Evolutionary conservation across 2,329 filamentous ascomycete species (phyloP), one percentile per base, ranked within the genome.

Genomic region (Cytospora piceae): DNA sequence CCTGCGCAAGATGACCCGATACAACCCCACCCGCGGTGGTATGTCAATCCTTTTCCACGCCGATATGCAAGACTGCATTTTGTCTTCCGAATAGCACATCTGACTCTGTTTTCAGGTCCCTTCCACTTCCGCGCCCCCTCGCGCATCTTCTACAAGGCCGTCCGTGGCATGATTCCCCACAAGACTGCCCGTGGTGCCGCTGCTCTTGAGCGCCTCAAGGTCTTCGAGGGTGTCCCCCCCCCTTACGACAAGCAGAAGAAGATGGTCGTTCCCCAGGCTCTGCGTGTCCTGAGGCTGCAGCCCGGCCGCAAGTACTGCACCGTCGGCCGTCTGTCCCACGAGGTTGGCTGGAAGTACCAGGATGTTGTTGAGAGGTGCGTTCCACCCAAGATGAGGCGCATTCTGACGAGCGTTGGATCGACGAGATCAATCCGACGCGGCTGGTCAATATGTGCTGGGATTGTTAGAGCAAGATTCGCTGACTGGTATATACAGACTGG

Each of bases 311-410:
- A 99, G 90, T 99, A 96, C 92, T 99, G 95, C 92, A 96, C 94
- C 73, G 94, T 99, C 75, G 95, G 95, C 76, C 90, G 95, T 84
- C 87, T 99, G 79, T 95, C 92, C 83, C 94, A 97, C 84, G 95
- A 99, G 87, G 95, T 98, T 79, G 95, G 95, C 85, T 99, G 95
- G 95, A 99, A 99, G 87, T 98, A 99, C 91, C 92, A 97, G 88
- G 94, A 97, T 81, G 94, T 99, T 79, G 95, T 99, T 85, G 91
- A 90, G 78, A 93, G 92, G 94, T 98, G 85, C 78, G 93, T 91
- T 69, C 39, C 15, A 49, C 49, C 39, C 52, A n/a, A 57, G 52
- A 39, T 20, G 17, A 49, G 39, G 58, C 8, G 31, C 42, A 8
- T 53, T 15, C 12, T 27, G 29, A 57, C 37, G 22, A 24, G 20